These are phyloP conservation scores for Steccherinum ochraceum DNA, from an alignment of 768 basidiomycete species.

Conservation along the genomic window DNA sequence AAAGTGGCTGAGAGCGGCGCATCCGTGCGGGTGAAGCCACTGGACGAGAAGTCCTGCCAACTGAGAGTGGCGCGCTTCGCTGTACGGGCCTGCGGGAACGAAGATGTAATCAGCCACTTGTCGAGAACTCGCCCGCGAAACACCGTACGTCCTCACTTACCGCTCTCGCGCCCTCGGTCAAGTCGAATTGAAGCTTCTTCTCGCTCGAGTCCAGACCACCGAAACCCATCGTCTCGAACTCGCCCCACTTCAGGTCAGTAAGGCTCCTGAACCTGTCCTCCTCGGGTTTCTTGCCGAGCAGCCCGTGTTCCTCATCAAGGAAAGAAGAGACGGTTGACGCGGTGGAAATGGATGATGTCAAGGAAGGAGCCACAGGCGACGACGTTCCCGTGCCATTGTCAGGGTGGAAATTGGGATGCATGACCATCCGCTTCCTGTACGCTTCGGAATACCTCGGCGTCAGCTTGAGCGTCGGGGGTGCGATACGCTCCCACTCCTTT, in stretches of 20 bases:
- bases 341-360: constrained; percentile 28
- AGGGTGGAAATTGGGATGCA: constrained; percentile 57
- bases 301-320: constrained; percentile 25
- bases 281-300: constrained; percentile 27
- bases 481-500: constrained; percentile 75
- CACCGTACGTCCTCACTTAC: constrained; percentile 30
- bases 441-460: constrained; percentile 66
- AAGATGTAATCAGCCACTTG: constrained; percentile 1
- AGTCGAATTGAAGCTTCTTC: constrained; percentile 86
- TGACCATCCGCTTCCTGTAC: constrained; percentile 72
- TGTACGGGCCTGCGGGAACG: constrained; percentile 43
- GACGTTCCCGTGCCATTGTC: constrained; percentile 25
- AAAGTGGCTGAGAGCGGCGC: constrained; percentile 74
- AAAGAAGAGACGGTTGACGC: constrained; percentile 26
- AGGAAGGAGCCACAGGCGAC: constrained; percentile 30
- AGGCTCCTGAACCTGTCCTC: constrained; percentile 75
- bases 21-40: constrained; percentile 79
- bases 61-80: constrained; percentile 79
- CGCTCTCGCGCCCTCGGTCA: constrained; percentile 80
- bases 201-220: constrained; percentile 41
- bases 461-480: constrained; percentile 53
- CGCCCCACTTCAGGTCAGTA: constrained; percentile 87
- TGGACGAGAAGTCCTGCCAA: constrained; percentile 84
- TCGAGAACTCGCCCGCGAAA: neutral
- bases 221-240: constrained; percentile 85